A percentile compares a stretch with the other conserved stretches of the same genome.
These are phyloP conservation scores for Anisodus acutangulus DNA, from an alignment of 257 asterid genomes.

Conservation along the genomic window DNA sequence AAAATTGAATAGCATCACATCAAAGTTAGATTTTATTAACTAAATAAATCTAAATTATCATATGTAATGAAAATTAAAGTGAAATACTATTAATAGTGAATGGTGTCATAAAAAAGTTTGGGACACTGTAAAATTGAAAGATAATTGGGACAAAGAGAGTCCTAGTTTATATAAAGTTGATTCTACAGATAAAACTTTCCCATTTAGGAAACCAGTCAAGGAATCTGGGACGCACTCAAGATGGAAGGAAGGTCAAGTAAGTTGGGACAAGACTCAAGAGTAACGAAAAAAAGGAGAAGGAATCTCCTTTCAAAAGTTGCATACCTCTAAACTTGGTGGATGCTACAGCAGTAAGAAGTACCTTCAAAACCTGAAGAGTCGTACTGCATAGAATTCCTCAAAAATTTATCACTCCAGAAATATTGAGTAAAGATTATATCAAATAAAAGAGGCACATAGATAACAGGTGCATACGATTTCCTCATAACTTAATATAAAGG, in stretches of 20 bases:
- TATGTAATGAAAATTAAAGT: neutral
- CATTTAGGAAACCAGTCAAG: constrained; percentile 3
- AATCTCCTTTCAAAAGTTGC: constrained; percentile 34
- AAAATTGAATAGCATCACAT: neutral
- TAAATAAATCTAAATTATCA: neutral
- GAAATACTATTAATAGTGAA: neutral
- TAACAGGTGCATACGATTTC: neutral
- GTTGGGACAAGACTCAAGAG: neutral
- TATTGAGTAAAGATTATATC: constrained; percentile 25
- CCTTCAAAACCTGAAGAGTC: constrained; percentile 95
- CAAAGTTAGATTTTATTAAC: neutral
- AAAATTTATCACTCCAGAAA: constrained; percentile 30
- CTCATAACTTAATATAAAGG: constrained; percentile 4
- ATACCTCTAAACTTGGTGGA: constrained; percentile 91
- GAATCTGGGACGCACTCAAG: neutral
- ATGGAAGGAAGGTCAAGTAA: neutral
- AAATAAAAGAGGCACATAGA: constrained; percentile 12
- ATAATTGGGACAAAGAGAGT: neutral
- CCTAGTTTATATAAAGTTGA: neutral
- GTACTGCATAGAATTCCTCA: constrained; percentile 68
- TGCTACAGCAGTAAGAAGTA: constrained; percentile 93
- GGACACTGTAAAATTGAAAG: neutral
- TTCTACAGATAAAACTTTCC: neutral
- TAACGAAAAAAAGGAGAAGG: neutral
- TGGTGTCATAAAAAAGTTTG: neutral